A percentile compares a stretch with the other conserved stretches of the same genome.
Conservation (phyloP, 2,329 filamentous ascomycete species). For the Byssothecium circinans region DNA sequence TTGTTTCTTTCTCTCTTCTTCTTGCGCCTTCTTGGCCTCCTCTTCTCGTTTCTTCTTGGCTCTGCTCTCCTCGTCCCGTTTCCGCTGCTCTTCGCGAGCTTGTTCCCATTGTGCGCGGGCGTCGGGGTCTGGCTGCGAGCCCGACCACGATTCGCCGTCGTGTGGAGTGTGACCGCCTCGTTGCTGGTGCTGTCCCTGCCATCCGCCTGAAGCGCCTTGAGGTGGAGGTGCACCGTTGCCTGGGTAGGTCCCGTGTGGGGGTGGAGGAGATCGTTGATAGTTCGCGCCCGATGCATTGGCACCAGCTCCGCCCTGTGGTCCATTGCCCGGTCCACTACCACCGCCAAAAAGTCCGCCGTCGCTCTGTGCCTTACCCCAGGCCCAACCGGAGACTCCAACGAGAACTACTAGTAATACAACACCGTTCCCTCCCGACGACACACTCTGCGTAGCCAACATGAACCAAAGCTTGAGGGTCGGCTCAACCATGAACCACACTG, state of each 20-base stretch:
- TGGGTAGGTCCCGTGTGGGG: conserved; percentile 38
- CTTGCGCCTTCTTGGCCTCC: conserved; percentile 45
- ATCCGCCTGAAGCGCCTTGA: conserved; percentile 26
- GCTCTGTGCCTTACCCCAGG: conserved; percentile 66
- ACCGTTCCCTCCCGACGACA: conserved; percentile 63
- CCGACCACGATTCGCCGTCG: conserved; percentile 31
- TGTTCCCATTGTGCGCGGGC: conserved; percentile 28
- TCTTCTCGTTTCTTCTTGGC: conserved; percentile 47
- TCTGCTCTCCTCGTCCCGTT: conserved; percentile 37
- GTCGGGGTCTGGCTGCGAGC: conserved; percentile 17
- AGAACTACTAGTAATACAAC: conserved; percentile 71
- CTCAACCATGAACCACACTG: conserved; percentile 71
- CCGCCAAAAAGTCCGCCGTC: conserved; percentile 46
- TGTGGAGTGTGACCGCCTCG: conserved; percentile 35
- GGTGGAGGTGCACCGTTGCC: conserved; percentile 35
- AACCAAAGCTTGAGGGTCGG: conserved; percentile 77
- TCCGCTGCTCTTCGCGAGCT: conserved; percentile 44
- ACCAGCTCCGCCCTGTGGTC: conserved; percentile 35
- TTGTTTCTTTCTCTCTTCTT: conserved; percentile 47
- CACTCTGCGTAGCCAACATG: conserved; percentile 63
- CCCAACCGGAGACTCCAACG: conserved; percentile 79
- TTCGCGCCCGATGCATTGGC: conserved; percentile 25
- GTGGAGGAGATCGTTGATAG: conserved; percentile 34
- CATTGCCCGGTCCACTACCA: conserved; percentile 28
- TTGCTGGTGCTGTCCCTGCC: conserved; percentile 33